Conservation (phyloP, 1,139 yeast genomes). For the Blastobotrys raffinosifermentans region DNA sequence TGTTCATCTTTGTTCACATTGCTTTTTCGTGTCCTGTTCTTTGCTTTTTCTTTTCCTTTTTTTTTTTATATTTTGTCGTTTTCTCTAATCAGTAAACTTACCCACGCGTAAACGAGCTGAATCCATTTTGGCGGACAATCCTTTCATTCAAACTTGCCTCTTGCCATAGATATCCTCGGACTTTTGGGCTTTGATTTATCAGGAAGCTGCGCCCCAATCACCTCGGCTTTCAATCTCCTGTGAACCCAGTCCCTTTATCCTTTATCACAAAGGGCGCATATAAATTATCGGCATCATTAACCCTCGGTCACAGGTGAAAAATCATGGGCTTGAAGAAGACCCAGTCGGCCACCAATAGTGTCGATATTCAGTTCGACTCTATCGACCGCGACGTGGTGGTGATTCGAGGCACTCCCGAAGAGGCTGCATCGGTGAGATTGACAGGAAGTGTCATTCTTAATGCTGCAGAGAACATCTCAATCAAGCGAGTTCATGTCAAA, state of each 20-base stretch:
- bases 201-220: too few relatives aligned
- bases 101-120: too few relatives aligned
- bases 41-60: too few relatives aligned
- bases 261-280: conserved; percentile 26
- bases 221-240: too few relatives aligned
- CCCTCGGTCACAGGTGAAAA: conserved; percentile 1
- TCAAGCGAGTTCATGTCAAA: conserved; percentile 57
- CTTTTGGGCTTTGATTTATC: too few relatives aligned
- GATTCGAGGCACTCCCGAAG: conserved; percentile 68
- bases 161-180: too few relatives aligned
- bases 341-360: neutral
- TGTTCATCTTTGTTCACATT: too few relatives aligned
- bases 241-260: conserved; percentile 19
- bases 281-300: neutral
- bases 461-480: conserved; percentile 65
- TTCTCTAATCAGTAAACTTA: too few relatives aligned
- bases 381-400: conserved; percentile 72
- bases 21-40: too few relatives aligned
- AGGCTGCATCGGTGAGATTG: conserved; percentile 70
- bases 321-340: neutral
- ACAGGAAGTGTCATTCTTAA: conserved; percentile 76
- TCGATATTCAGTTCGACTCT: conserved; percentile 14
- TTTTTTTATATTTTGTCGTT: too few relatives aligned
- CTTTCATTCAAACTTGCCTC: too few relatives aligned
- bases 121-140: too few relatives aligned